Base-by-base conservation (phyloP, 2,329 filamentous ascomycete genomes). In the Fusarium neocosmosporiellum region DNA sequence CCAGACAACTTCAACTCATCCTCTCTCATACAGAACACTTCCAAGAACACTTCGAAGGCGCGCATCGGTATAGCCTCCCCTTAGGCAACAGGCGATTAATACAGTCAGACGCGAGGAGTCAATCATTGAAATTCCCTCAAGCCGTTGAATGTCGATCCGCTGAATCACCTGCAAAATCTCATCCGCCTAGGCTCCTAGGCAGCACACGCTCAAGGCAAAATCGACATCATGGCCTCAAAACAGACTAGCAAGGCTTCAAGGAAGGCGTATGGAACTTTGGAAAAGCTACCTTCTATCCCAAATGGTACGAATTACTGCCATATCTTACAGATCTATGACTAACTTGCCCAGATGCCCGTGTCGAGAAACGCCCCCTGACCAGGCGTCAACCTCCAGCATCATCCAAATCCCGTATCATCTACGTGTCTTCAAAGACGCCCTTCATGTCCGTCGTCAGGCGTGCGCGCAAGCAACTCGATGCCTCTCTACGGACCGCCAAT, bases 381-480 rank as follows among this genome's bases (percentile, higher is more conserved):
- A 79, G 83, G 69, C 81, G 77, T 8, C 83, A 84, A 61, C 77
- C 81, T 13, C 83, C 84, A n/a, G 78, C 81, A 16, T 84, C 85
- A 22, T 83, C 84, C 55, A 85, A 83, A 59, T 78, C 82, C 9
- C 82, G 81, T 53, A 79, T 88, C 68, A 85, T 95, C 80, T 94
- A 94, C 83, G 85, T 95, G 65, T 90, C 89, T 39, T 82, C 88
- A 43, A 85, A 85, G 39, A 90, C 92, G 0, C 90, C 91, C 8
- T 93, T 94, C 84, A 88, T 94, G 81, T 88, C 91, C 13, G 85
- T 89, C 6, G 86, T 93, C 14, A 90, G 90, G 75, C 90, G 92
- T 59, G 88, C 91, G 16, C 88, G 89, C 68, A 89, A 89, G 67
- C 86, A 90, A 2, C 88, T 95, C 5, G 84, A 88, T 50, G 84